These are phyloP conservation scores for Coniochaeta hoffmannii DNA, from an alignment of 2,329 filamentous ascomycete species.

Conservation along the genomic window DNA sequence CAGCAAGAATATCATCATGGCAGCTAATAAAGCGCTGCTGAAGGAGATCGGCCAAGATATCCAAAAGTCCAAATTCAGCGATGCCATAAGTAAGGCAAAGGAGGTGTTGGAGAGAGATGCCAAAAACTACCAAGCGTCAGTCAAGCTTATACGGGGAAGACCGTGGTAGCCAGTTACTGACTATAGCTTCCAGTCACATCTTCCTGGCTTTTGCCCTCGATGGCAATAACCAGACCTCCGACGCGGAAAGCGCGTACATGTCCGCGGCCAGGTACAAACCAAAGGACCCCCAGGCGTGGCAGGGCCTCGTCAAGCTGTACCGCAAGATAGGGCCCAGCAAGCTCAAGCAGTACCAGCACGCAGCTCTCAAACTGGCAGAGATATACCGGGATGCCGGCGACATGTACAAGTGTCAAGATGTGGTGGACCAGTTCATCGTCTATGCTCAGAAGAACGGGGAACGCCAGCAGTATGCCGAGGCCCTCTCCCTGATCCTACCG, in stretches of 20 bases:
- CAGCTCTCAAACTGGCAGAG: conserved; percentile 64
- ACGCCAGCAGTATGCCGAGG: conserved; percentile 64
- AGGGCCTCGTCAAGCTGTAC: conserved; percentile 79
- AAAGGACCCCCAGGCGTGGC: conserved; percentile 78
- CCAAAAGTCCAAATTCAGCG: conserved; percentile 70
- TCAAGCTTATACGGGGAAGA: conserved; percentile 5
- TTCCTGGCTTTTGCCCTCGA: conserved; percentile 82
- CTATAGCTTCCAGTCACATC: conserved; percentile 51
- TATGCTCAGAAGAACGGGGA: conserved; percentile 69
- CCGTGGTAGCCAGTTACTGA: conserved; percentile 5
- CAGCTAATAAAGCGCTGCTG: conserved; percentile 59
- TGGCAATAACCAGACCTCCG: conserved; percentile 62
- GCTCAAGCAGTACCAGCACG: conserved; percentile 66
- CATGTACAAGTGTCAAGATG: conserved; percentile 54
- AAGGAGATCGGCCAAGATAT: conserved; percentile 76
- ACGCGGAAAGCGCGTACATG: conserved; percentile 70
- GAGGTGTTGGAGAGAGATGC: conserved; percentile 64
- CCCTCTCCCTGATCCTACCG: conserved; percentile 70
- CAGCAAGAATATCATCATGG: neutral
- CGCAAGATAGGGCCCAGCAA: conserved; percentile 66
- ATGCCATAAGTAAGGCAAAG: conserved; percentile 62
- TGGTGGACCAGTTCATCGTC: conserved; percentile 72
- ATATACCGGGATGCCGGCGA: conserved; percentile 64
- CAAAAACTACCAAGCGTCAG: conserved; percentile 75
- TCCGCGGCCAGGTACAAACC: conserved; percentile 65